A percentile compares a stretch with the other conserved stretches of the same genome.
Conservation (phyloP, 345 rosid genomes). For the Microcos paniculata region DNA sequence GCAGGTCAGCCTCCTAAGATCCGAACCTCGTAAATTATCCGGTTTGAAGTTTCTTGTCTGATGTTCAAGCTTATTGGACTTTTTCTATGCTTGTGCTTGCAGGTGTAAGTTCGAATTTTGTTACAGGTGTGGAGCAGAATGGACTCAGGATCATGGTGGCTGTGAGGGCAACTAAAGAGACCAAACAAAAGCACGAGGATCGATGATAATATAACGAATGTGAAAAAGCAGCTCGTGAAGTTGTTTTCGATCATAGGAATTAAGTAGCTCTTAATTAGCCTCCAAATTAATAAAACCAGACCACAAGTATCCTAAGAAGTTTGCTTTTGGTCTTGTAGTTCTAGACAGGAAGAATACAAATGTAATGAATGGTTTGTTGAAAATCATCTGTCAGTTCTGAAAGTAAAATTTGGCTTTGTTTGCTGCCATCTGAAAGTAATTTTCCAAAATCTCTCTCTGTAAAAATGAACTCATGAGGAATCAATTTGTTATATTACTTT, state of each 20-base stretch:
- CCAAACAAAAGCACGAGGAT: not conserved
- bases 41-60: not conserved
- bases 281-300: not conserved
- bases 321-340: not conserved
- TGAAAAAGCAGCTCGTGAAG: too few relatives aligned
- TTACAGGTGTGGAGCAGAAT: slow-evolving; percentile 40
- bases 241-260: too few relatives aligned
- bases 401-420: not conserved
- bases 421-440: not conserved
- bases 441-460: not conserved
- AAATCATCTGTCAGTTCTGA: not conserved
- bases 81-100: slow-evolving; percentile 6
- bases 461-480: not conserved
- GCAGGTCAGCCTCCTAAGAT: slow-evolving; percentile 36
- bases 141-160: slow-evolving; percentile 28
- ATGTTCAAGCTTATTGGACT: not conserved
- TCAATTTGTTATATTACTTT: not conserved
- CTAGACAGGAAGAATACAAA: not conserved
- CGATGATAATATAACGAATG: too few relatives aligned
- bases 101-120: slow-evolving; percentile 50
- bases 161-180: not conserved
- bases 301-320: not conserved
- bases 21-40: too few relatives aligned
- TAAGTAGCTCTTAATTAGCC: too few relatives aligned
- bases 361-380: not conserved